Conservation (phyloP, 2,329 filamentous ascomycete species). For the Diplodia seriata region DNA sequence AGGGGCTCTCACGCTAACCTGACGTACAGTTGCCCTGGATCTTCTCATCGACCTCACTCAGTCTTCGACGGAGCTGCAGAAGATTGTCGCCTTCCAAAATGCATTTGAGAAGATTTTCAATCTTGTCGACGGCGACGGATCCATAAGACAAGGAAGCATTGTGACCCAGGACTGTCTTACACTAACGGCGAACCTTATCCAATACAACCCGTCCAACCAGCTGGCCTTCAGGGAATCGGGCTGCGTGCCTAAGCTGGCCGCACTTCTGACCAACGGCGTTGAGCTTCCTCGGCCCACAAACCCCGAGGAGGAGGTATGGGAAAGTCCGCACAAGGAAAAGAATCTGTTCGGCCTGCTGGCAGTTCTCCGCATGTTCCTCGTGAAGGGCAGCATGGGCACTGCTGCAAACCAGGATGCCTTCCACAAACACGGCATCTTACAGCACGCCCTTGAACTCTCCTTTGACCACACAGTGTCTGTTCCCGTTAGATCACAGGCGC, state of each 20-base stretch:
- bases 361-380: constrained; percentile 84
- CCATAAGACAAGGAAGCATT: constrained; percentile 80
- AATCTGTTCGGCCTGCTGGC: constrained; percentile 91
- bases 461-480: constrained; percentile 77
- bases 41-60: constrained; percentile 88
- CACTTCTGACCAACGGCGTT: constrained; percentile 67
- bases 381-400: constrained; percentile 79
- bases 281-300: constrained; percentile 58
- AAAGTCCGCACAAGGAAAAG: constrained; percentile 78
- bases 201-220: constrained; percentile 89
- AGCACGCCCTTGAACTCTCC: constrained; percentile 79
- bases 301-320: constrained; percentile 73
- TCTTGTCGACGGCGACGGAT: constrained; percentile 82
- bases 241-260: constrained; percentile 74
- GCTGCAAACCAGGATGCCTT: constrained; percentile 84
- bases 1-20: constrained; percentile 32
- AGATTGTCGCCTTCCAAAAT: constrained; percentile 93
- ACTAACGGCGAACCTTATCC: constrained; percentile 85
- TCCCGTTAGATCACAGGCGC: constrained; percentile 79
- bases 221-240: constrained; percentile 91
- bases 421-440: constrained; percentile 80
- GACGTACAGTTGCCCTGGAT: constrained; percentile 71
- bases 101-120: constrained; percentile 87
- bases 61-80: constrained; percentile 86
- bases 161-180: constrained; percentile 93